These are phyloP conservation scores for Golovinomyces cichoracearum DNA, from an alignment of 2,329 filamentous ascomycete genomes.

Conservation along the genomic window DNA sequence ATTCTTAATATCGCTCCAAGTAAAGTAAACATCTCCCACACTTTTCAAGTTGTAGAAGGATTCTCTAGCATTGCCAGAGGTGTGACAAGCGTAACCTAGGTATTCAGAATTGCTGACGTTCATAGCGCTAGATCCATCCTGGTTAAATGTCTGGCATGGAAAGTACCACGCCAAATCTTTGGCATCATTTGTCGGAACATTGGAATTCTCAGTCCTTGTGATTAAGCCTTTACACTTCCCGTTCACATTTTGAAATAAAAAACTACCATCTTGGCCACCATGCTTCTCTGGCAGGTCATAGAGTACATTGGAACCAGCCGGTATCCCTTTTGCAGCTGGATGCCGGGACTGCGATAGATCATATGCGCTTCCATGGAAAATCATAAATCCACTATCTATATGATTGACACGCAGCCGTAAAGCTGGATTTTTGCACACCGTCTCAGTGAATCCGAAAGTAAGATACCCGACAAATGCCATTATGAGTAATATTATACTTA, in stretches of 20 bases:
- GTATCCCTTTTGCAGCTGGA: conserved; percentile 55
- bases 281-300: conserved; percentile 64
- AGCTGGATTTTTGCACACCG: conserved; percentile 52
- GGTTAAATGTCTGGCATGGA: conserved; percentile 72
- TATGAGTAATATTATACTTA: conserved; percentile 75
- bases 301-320: conserved; percentile 48
- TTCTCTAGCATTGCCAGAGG: conserved; percentile 37
- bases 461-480: conserved; percentile 79
- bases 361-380: conserved; percentile 81
- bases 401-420: conserved; percentile 55
- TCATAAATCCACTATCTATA: conserved; percentile 65
- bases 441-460: conserved; percentile 83
- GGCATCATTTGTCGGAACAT: conserved; percentile 49
- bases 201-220: conserved; percentile 40
- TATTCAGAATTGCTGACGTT: conserved; percentile 56
- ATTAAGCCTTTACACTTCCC: conserved; percentile 86
- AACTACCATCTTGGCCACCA: conserved; percentile 78
- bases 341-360: conserved; percentile 55
- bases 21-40: conserved; percentile 78
- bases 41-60: conserved; percentile 48
- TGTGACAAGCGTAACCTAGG: conserved; percentile 72
- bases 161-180: conserved; percentile 88
- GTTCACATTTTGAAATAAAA: conserved; percentile 96
- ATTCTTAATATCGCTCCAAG: conserved; percentile 84
- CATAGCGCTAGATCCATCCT: conserved; percentile 60